phyloP scores from a whole-genome alignment of 148 eudicot species.

The Persicaria maculosa region DNA sequence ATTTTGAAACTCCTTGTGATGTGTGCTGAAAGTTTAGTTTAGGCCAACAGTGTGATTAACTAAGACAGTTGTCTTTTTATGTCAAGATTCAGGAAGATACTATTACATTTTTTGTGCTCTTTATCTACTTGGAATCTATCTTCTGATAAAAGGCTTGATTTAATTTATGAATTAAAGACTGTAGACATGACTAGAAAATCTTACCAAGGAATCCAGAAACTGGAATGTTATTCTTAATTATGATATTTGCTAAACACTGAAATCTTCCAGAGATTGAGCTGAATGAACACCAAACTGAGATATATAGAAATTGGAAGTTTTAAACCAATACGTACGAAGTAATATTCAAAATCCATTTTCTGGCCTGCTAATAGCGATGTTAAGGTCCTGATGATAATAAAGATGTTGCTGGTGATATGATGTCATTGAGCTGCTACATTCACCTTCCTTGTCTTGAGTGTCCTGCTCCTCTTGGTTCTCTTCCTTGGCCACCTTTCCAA shows the following conservation, averaged over 20 bases:
- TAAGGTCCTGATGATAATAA: constrained; percentile 11
- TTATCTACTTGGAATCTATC: not conserved
- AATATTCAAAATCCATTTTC: constrained; percentile 7
- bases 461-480: not conserved
- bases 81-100: not conserved
- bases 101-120: not conserved
- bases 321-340: not conserved
- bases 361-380: not conserved
- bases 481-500: constrained; percentile 5
- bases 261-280: not conserved
- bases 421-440: constrained; percentile 12
- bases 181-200: not conserved
- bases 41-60: not conserved
- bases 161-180: not conserved
- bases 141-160: not conserved
- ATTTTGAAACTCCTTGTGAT: not conserved
- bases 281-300: constrained; percentile 6
- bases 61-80: not conserved
- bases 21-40: not conserved
- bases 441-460: constrained; percentile 4
- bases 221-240: not conserved
- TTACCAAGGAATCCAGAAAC: not conserved
- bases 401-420: constrained; percentile 6
- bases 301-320: not conserved
- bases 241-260: not conserved